phyloP scores from a whole-genome alignment of 164 flowering plant species.

The Kingdonia uniflora region DNA sequence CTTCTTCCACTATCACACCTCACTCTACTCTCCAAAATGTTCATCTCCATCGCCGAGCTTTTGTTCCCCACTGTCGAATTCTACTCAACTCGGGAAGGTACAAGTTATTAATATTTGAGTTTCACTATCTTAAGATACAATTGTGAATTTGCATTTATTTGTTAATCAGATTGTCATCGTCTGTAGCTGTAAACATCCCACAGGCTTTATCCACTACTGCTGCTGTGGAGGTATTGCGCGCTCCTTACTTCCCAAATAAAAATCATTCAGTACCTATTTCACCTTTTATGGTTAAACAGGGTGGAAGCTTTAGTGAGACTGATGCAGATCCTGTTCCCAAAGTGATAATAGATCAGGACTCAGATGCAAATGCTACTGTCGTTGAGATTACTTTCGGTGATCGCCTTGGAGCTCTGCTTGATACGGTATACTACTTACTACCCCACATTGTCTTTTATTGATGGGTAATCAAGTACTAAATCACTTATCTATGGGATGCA shows the following conservation, averaged over 20 bases:
- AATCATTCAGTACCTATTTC: neutral
- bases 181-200: slow-evolving; percentile 20
- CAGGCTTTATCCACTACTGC: slow-evolving; percentile 58
- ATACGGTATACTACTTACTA: slow-evolving; percentile 46
- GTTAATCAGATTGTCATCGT: slow-evolving; percentile 37
- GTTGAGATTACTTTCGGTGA: slow-evolving; percentile 95
- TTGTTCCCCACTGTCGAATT: no score
- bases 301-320: slow-evolving; percentile 51
- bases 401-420: slow-evolving; percentile 93
- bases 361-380: slow-evolving; percentile 84
- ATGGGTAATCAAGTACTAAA: no score
- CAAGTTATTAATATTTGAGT: no score
- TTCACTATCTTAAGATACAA: no score
- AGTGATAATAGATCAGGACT: slow-evolving; percentile 89
- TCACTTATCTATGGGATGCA: slow-evolving; percentile 25
- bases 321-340: slow-evolving; percentile 68
- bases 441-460: neutral
- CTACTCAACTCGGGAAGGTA: no score
- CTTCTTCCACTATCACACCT: no score
- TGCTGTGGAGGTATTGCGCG: slow-evolving; percentile 56
- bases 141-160: no score
- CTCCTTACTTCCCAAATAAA: neutral
- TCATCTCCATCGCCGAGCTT: no score
- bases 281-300: slow-evolving; percentile 30
- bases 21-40: no score